Conservation (phyloP, 257 asterid genomes). For the Pogostemon cablin region DNA sequence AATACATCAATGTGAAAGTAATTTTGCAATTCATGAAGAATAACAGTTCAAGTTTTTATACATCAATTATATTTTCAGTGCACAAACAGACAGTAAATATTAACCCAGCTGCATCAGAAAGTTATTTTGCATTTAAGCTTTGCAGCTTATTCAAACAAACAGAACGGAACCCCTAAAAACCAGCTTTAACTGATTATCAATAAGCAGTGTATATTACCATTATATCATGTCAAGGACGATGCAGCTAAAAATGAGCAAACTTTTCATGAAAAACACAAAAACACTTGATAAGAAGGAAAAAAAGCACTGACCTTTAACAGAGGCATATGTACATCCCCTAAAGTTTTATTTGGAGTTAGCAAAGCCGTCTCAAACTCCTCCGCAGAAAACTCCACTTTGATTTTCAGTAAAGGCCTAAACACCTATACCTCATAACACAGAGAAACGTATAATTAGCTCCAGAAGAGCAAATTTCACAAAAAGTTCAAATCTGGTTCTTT, state of each 20-base stretch:
- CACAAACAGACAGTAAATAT: slow-evolving; percentile 15
- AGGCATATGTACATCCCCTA: slow-evolving; percentile 94
- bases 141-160: background rate
- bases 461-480: slow-evolving; percentile 20
- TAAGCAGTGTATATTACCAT: background rate
- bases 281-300: background rate
- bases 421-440: slow-evolving; percentile 58
- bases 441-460: slow-evolving; percentile 30
- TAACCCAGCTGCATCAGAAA: slow-evolving; percentile 1
- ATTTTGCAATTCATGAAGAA: slow-evolving; percentile 18
- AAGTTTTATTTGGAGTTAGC: slow-evolving; percentile 74
- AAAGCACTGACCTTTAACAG: slow-evolving; percentile 55
- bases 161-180: slow-evolving; percentile 15
- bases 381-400: slow-evolving; percentile 84
- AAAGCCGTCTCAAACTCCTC: slow-evolving; percentile 98
- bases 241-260: background rate
- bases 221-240: slow-evolving; percentile 5
- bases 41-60: background rate
- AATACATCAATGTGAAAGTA: slow-evolving; percentile 1
- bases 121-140: slow-evolving; percentile 9
- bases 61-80: background rate
- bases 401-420: slow-evolving; percentile 85
- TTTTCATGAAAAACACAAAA: slow-evolving; percentile 34
- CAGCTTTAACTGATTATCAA: background rate
- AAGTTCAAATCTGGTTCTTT: slow-evolving; percentile 26